These are phyloP conservation scores for Lactifluus hygrophoroides DNA, from an alignment of 768 basidiomycete species.

Conservation along the genomic window DNA sequence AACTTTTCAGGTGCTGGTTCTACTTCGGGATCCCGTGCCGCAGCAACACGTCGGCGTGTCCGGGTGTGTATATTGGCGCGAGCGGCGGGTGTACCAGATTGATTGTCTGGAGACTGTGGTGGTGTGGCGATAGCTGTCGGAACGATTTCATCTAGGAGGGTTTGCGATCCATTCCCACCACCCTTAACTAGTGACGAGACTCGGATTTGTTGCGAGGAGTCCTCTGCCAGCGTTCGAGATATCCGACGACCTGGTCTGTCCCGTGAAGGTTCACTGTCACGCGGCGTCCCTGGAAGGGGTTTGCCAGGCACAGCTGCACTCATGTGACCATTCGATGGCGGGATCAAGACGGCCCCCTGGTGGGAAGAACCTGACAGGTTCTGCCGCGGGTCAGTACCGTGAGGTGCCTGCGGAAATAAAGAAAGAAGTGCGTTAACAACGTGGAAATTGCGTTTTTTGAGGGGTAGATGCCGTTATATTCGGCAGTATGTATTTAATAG, in stretches of 20 bases:
- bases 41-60: not conserved
- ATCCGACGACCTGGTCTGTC: not conserved
- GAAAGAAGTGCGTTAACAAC: conserved; percentile 3
- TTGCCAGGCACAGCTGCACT: not conserved
- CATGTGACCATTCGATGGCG: conserved; percentile 1
- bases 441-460: conserved; percentile 1
- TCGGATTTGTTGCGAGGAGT: not conserved
- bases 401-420: conserved; percentile 6
- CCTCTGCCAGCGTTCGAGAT: not conserved
- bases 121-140: conserved; percentile 1
- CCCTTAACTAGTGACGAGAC: not conserved
- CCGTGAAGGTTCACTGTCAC: not conserved
- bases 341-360: not conserved
- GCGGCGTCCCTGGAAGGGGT: not conserved
- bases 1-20: not conserved
- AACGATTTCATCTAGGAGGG: not conserved
- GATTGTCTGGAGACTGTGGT: conserved; percentile 4
- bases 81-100: not conserved
- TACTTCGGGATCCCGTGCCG: not conserved
- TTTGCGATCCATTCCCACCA: not conserved
- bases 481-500: not conserved
- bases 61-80: not conserved
- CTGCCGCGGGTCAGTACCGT: not conserved
- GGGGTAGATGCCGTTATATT: not conserved
- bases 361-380: not conserved